Percentiles rank a stretch among this genome's conserved stretches.
These are phyloP conservation scores for Leishmania guyanensis DNA, from an alignment of 208 protist species.

Conservation along the genomic window DNA sequence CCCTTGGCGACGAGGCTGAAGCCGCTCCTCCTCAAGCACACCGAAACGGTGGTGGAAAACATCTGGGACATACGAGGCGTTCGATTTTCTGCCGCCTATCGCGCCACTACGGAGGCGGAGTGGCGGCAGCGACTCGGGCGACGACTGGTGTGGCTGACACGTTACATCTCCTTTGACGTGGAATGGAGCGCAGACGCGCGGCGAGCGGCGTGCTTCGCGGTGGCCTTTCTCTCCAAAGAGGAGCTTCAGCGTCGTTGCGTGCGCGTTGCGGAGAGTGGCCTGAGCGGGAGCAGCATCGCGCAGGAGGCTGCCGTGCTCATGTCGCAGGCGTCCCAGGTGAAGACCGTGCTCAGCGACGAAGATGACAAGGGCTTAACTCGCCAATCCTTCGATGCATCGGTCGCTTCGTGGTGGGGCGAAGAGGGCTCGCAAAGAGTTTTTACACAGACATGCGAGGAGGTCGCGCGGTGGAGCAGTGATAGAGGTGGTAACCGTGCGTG, in stretches of 20 bases:
- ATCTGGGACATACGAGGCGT: constrained; percentile 48
- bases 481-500: constrained; percentile 29
- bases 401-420: not conserved
- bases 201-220: constrained; percentile 21
- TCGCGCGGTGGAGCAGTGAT: constrained; percentile 43
- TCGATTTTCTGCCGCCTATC: constrained; percentile 18
- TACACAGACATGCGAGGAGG: constrained; percentile 51
- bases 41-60: constrained; percentile 34
- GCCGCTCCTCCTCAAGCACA: constrained; percentile 14
- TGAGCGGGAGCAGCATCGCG: not conserved
- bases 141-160: constrained; percentile 14
- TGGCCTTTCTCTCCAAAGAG: constrained; percentile 20
- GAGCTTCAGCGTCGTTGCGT: constrained; percentile 21
- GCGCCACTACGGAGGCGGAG: constrained; percentile 6
- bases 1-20: not conserved
- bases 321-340: not conserved
- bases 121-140: constrained; percentile 19
- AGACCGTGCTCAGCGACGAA: not conserved
- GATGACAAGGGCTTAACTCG: not conserved
- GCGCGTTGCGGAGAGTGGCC: not conserved
- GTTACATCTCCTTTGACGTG: constrained; percentile 7
- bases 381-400: not conserved
- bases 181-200: constrained; percentile 3
- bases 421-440: constrained; percentile 4
- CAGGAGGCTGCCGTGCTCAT: constrained; percentile 10